phyloP scores from a whole-genome alignment of 805 yeast genomes.

The Candida nanaspora region DNA sequence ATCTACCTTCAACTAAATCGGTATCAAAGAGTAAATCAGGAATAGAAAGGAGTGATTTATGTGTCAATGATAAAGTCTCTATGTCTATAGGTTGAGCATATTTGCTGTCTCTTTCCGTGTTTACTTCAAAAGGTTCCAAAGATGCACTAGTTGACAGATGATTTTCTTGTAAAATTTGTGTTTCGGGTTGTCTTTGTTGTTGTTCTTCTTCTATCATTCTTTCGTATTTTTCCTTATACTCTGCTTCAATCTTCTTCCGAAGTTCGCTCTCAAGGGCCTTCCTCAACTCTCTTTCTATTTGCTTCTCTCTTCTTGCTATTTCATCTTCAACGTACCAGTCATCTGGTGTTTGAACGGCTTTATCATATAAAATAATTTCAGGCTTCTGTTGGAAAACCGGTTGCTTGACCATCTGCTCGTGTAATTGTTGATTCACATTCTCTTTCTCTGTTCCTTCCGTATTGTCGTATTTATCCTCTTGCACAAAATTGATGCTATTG shows the following conservation, averaged over 20 bases:
- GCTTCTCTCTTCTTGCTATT: constrained; percentile 4
- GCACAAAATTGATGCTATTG: not conserved
- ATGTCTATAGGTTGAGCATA: constrained; percentile 10
- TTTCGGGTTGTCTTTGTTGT: too few species aligned
- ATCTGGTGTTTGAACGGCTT: constrained; percentile 12
- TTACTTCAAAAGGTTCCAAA: not conserved
- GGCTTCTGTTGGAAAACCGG: not conserved
- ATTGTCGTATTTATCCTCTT: not conserved
- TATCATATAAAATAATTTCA: constrained; percentile 7
- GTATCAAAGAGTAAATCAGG: constrained; percentile 3
- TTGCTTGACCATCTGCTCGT: not conserved
- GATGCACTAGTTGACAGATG: not conserved
- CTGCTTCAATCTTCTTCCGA: constrained; percentile 6
- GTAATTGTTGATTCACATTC: not conserved
- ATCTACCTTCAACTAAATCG: constrained; percentile 5
- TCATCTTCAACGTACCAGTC: constrained; percentile 5
- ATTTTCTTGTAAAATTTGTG: not conserved
- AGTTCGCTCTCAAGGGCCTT: constrained; percentile 8
- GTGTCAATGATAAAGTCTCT: not conserved
- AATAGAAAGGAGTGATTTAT: constrained; percentile 2
- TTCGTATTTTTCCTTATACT: constrained; percentile 3
- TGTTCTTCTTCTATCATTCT: not conserved
- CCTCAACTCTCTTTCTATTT: constrained; percentile 5
- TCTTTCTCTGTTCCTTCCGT: not conserved
- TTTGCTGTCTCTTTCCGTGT: constrained; percentile 20